Base-by-base conservation (phyloP, 148 eudicot species). In the Fagopyrum homotropicum region DNA sequence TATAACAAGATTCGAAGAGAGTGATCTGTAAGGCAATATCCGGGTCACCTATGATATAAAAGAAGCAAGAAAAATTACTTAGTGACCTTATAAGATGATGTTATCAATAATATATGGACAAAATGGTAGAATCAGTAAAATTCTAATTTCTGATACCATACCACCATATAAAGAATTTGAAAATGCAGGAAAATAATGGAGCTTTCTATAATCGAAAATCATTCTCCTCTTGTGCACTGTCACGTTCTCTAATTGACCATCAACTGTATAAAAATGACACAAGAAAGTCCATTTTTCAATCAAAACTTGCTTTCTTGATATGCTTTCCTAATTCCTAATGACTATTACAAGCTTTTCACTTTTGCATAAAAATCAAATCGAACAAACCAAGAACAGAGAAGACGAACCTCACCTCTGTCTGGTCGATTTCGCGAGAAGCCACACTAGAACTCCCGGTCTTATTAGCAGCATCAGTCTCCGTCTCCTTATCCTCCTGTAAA, bases 401-500 rank as follows among this genome's bases (percentile, higher is more conserved):
- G 57, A 85, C 85, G 79, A 83, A 91, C 86, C 93, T 90, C 81
- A 94, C 98, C 97, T 91, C 86, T 77, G 75, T 84, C 77, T 85
- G 69, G 64, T 82, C 78, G 71, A 89, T 73, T 50, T 77, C 83
- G 57, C n/a, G 15, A 56, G 74, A 69, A 68, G 76, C 70, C 70
- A 85, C 73, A 2, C 40, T 45, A 56, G 80, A 54, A 30, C 26
- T 15, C 26, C 9, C 73, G 19, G 64, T 50, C 40, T 30, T 77
- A 5, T 15, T 51, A 64, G 12, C 52, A 60, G 22, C 69, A 35
- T 16, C 45, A 64, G 45, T 2, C 71, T 2, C 26, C 47, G 12
- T 43, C 40, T 51, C 77, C 16, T 49, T 69, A 26, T 64, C 75
- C 45, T 60, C 77, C 35, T 40, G 19, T 5, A 73, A 50, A 64